Evolutionary conservation across 495 filamentous ascomycete species (phyloP).

Genomic region (Hypoxylon rickii): DNA sequence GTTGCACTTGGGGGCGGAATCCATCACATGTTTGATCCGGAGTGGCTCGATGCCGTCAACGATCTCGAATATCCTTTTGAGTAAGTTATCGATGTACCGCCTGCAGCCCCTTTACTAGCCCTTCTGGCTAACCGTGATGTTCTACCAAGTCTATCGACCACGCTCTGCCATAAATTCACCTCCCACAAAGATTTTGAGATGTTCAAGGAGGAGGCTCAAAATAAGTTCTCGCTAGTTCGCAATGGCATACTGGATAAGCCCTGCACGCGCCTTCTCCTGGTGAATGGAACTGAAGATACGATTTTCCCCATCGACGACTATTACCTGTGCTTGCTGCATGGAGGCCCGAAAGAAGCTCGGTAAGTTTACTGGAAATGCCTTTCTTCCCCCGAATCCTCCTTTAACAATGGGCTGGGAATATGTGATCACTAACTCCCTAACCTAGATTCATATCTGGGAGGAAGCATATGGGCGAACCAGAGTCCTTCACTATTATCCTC

Average conservation of each 20-base stretch:
- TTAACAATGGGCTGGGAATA: neutral
- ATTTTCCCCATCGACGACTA: conserved; percentile 75
- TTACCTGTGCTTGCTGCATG: conserved; percentile 61
- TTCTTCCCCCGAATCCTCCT: neutral
- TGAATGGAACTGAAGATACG: conserved; percentile 70
- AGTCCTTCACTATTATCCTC: conserved; percentile 16
- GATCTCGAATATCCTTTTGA: conserved; percentile 75
- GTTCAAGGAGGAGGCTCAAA: conserved; percentile 61
- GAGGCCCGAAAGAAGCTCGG: conserved; percentile 66
- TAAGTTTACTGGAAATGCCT: conserved; percentile 12
- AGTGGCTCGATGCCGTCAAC: conserved; percentile 67
- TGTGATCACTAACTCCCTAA: neutral
- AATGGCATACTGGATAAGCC: conserved; percentile 65
- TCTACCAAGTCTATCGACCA: conserved; percentile 54
- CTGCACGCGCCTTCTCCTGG: conserved; percentile 64
- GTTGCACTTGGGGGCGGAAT: conserved; percentile 68
- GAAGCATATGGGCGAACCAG: conserved; percentile 33
- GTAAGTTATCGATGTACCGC: conserved; percentile 42
- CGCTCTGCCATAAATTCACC: conserved; percentile 69
- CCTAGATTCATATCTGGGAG: conserved; percentile 15
- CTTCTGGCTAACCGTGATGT: conserved; percentile 3
- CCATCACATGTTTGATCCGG: conserved; percentile 66
- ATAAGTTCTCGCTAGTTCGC: conserved; percentile 68
- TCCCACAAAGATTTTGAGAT: conserved; percentile 54
- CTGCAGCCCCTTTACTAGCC: neutral